Conservation (phyloP, 768 basidiomycete species). For the Hypholoma fasciculare region DNA sequence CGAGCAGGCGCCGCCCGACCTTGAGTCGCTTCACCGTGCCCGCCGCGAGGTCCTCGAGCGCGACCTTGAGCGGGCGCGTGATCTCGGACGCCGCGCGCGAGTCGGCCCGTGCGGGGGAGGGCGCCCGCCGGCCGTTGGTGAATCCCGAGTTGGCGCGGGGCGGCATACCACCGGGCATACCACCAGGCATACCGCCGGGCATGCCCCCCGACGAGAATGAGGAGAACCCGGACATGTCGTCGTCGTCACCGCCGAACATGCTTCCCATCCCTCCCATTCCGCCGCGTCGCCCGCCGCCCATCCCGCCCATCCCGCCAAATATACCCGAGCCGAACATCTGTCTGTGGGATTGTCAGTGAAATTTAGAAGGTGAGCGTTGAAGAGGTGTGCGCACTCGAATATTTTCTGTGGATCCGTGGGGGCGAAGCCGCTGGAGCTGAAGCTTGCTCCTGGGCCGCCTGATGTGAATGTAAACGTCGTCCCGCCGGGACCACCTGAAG, state of each 20-base stretch:
- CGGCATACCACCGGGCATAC: constrained; percentile 60
- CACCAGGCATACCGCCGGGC: constrained; percentile 57
- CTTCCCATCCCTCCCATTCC: constrained; percentile 33
- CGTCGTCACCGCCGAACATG: constrained; percentile 35
- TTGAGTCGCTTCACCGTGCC: constrained; percentile 89
- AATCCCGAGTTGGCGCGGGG: constrained; percentile 24
- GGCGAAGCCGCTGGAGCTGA: constrained; percentile 47
- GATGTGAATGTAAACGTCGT: constrained; percentile 59
- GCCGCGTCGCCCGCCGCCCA: constrained; percentile 26
- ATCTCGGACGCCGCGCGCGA: constrained; percentile 54
- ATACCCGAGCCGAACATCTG: constrained; percentile 52
- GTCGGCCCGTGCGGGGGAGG: constrained; percentile 26
- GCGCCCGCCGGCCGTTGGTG: constrained; percentile 20
- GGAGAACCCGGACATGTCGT: constrained; percentile 44
- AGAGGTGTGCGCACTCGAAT: constrained; percentile 68
- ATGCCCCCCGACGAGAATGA: constrained; percentile 35
- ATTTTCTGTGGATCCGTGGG: constrained; percentile 86
- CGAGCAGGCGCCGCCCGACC: constrained; percentile 71
- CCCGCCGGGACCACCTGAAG: constrained; percentile 35
- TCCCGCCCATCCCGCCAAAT: constrained; percentile 29
- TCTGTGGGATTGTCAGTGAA: constrained; percentile 32
- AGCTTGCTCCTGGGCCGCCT: constrained; percentile 42
- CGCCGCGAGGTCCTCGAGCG: constrained; percentile 82
- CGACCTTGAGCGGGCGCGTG: constrained; percentile 78
- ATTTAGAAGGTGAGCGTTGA: too few relatives aligned